phyloP scores from a whole-genome alignment of 768 basidiomycete species.

The Kwoniella shandongensis region DNA sequence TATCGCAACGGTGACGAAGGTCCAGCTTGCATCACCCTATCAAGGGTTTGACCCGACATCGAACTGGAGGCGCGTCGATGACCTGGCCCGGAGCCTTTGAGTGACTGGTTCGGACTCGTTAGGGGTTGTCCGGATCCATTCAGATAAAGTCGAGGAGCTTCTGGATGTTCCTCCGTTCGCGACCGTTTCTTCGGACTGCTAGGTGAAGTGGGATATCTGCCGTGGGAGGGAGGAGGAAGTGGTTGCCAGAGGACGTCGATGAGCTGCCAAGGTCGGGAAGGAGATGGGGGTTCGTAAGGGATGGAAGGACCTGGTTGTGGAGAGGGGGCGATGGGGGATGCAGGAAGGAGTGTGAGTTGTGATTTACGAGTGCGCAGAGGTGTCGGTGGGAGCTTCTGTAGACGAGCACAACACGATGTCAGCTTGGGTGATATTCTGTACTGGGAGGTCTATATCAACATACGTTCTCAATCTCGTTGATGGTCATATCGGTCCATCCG shows the following conservation, averaged over 20 bases:
- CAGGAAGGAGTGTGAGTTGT: slow-evolving; percentile 17
- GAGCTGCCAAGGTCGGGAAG: slow-evolving; percentile 46
- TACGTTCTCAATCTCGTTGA: slow-evolving; percentile 44
- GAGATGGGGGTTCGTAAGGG: slow-evolving; percentile 43
- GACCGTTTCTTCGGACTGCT: slow-evolving; percentile 39
- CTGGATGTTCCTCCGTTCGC: slow-evolving; percentile 21
- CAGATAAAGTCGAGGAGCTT: slow-evolving; percentile 5
- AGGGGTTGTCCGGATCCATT: slow-evolving; percentile 14
- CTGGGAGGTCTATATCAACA: slow-evolving; percentile 7
- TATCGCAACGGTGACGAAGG: slow-evolving; percentile 20
- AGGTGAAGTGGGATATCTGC: slow-evolving; percentile 24
- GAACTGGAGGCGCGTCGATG: slow-evolving; percentile 25
- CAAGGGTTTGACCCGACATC: not conserved
- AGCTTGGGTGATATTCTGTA: not conserved
- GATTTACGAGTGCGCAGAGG: slow-evolving; percentile 19
- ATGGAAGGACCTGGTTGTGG: slow-evolving; percentile 18
- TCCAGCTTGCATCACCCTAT: not conserved
- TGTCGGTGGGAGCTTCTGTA: slow-evolving; percentile 30
- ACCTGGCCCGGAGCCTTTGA: not conserved
- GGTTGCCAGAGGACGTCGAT: slow-evolving; percentile 50
- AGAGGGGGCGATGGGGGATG: slow-evolving; percentile 19
- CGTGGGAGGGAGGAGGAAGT: slow-evolving; percentile 38
- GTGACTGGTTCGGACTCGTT: not conserved
- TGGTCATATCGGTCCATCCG: slow-evolving; percentile 45
- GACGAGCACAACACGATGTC: not conserved